Conservation (phyloP, 2,329 filamentous ascomycete species). For the Neofusicoccum umdonicola region DNA sequence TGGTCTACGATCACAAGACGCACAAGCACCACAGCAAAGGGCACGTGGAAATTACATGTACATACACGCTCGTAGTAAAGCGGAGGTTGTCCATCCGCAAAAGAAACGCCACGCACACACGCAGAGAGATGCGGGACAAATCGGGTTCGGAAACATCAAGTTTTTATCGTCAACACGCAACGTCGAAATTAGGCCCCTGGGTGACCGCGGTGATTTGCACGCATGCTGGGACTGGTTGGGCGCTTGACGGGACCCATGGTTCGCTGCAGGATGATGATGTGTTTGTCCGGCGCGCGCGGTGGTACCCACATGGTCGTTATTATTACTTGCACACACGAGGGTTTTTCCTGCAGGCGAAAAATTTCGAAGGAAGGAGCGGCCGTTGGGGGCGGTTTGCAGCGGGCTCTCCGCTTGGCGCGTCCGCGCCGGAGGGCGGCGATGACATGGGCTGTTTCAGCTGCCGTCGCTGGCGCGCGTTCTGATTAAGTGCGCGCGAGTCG, state of each 20-base stretch:
- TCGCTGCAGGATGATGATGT: not conserved
- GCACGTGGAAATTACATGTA: not conserved
- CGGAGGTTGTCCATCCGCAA: not conserved
- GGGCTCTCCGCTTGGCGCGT: not conserved
- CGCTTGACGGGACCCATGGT: not conserved
- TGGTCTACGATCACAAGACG: not conserved
- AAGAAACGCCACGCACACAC: not conserved
- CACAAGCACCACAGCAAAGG: not conserved
- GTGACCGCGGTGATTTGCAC: not conserved
- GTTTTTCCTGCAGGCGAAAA: too few species aligned
- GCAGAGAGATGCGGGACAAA: not conserved
- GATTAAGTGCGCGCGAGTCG: not conserved
- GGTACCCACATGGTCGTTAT: too few species aligned
- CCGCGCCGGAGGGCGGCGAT: not conserved
- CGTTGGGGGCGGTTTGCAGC: not conserved
- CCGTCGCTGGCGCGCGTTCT: too few species aligned
- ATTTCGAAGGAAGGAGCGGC: too few species aligned
- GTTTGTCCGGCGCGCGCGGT: not conserved
- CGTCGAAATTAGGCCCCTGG: slow-evolving; percentile 5
- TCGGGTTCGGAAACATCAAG: not conserved
- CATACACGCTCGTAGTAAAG: not conserved
- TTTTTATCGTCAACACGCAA: not conserved
- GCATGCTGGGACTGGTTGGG: not conserved
- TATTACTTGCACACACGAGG: too few species aligned
- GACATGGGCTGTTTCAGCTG: too few species aligned